These are phyloP conservation scores for Serendipita sp. DNA, from an alignment of 768 basidiomycete genomes.

Conservation along the genomic window DNA sequence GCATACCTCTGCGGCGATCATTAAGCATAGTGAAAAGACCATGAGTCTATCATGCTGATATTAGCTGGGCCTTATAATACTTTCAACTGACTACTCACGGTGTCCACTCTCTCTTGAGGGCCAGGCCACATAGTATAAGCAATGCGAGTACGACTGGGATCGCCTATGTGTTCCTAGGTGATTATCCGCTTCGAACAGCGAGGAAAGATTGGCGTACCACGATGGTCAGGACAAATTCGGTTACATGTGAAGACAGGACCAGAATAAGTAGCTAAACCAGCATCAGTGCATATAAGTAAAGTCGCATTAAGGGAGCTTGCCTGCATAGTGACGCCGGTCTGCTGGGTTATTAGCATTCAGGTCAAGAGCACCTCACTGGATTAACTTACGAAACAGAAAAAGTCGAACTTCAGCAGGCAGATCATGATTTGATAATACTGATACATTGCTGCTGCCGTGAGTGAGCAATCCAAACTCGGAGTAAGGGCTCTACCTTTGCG, in stretches of 20 bases:
- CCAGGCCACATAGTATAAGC: slow-evolving; percentile 46
- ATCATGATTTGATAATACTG: slow-evolving; percentile 79
- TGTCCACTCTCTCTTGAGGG: slow-evolving; percentile 69
- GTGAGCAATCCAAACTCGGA: not conserved
- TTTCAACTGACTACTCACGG: slow-evolving; percentile 30
- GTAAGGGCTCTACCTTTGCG: slow-evolving; percentile 46
- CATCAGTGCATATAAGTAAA: not conserved
- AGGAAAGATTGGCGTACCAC: slow-evolving; percentile 18
- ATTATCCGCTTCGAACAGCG: not conserved
- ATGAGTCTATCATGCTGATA: slow-evolving; percentile 38
- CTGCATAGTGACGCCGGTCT: slow-evolving; percentile 74
- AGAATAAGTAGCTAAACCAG: slow-evolving; percentile 58
- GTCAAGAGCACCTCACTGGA: not conserved
- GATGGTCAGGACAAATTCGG: slow-evolving; percentile 71
- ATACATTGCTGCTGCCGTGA: slow-evolving; percentile 51
- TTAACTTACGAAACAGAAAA: slow-evolving; percentile 47
- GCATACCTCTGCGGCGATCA: slow-evolving; percentile 56
- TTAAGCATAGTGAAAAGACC: slow-evolving; percentile 52
- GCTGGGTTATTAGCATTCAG: not conserved
- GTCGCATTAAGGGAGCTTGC: slow-evolving; percentile 24
- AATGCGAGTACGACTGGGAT: slow-evolving; percentile 64
- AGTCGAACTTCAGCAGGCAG: slow-evolving; percentile 79
- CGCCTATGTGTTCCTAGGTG: slow-evolving; percentile 23
- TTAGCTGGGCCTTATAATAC: slow-evolving; percentile 3
- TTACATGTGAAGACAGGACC: slow-evolving; percentile 44